Percentiles rank a stretch among this genome's conserved stretches.
Evolutionary conservation across 192 early-diverging fungal species (phyloP).

Genomic region (Pilobolus umbonatus): DNA sequence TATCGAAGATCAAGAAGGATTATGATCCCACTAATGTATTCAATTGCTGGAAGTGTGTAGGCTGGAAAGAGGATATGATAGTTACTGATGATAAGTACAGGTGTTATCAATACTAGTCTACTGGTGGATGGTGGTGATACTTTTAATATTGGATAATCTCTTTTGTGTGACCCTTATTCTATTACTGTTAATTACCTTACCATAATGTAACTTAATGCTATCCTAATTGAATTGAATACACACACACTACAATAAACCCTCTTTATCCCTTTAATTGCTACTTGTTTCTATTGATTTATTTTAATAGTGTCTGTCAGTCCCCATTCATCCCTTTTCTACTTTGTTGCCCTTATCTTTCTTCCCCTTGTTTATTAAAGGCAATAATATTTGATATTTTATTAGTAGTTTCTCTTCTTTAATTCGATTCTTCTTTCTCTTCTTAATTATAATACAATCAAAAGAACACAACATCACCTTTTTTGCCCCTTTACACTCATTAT

Average conservation of each 20-base stretch:
- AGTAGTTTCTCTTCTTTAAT: slow-evolving; percentile 3
- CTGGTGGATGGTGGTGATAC: background rate
- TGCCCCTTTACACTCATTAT: too few species aligned
- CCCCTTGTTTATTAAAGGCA: background rate
- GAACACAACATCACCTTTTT: too few species aligned
- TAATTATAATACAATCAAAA: background rate
- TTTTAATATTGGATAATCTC: background rate
- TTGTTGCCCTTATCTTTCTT: background rate
- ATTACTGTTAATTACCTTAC: background rate
- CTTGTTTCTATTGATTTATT: slow-evolving; percentile 6
- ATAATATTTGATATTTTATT: background rate
- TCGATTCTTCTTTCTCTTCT: background rate
- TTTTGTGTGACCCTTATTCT: background rate
- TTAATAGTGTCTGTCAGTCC: slow-evolving; percentile 2
- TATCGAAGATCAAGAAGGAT: slow-evolving; percentile 39
- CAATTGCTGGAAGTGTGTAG: slow-evolving; percentile 41
- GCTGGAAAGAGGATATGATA: slow-evolving; percentile 25
- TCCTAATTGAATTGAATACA: background rate
- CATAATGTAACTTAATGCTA: too few species aligned
- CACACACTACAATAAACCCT: background rate
- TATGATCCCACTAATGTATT: slow-evolving; percentile 41
- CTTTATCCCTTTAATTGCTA: background rate
- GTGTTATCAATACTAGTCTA: slow-evolving; percentile 11
- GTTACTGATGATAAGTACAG: slow-evolving; percentile 1
- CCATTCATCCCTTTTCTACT: slow-evolving; percentile 7